Evolutionary conservation across 2,329 filamentous ascomycete genomes (phyloP).

Genomic region (Exophiala alcalophila): DNA sequence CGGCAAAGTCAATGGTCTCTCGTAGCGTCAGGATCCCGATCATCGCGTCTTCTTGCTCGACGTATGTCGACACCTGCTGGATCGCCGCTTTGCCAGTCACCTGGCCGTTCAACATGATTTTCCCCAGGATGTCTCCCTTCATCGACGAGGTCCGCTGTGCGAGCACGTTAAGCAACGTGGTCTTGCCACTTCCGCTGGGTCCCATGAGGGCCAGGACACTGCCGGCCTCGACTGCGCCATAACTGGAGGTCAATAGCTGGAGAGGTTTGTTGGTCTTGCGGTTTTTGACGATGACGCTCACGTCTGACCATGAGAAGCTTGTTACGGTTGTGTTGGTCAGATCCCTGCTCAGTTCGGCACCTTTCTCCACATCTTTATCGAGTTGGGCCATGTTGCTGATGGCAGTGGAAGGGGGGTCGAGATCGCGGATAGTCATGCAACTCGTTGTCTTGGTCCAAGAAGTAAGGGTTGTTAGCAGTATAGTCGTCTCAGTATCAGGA

Average conservation of each 20-base stretch:
- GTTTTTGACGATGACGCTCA: slow-evolving; percentile 72
- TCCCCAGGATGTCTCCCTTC: slow-evolving; percentile 53
- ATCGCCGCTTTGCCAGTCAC: slow-evolving; percentile 55
- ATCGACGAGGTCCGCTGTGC: slow-evolving; percentile 59
- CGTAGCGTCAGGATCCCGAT: slow-evolving; percentile 76
- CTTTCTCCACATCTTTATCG: slow-evolving; percentile 17
- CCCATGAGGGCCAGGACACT: slow-evolving; percentile 74
- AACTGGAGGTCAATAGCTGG: slow-evolving; percentile 61
- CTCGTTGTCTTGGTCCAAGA: no score
- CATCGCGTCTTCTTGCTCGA: slow-evolving; percentile 84
- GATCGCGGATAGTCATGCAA: not conserved
- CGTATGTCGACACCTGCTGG: slow-evolving; percentile 68
- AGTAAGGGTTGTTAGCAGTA: no score
- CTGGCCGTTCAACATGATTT: slow-evolving; percentile 62
- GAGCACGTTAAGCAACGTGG: slow-evolving; percentile 76
- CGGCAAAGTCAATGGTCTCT: slow-evolving; percentile 76
- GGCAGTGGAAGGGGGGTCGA: not conserved
- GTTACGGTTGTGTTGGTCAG: slow-evolving; percentile 63
- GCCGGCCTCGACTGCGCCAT: slow-evolving; percentile 64
- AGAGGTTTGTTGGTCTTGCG: slow-evolving; percentile 61
- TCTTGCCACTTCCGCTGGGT: slow-evolving; percentile 71
- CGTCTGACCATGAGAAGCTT: slow-evolving; percentile 62
- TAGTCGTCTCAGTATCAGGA: no score
- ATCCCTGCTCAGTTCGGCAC: slow-evolving; percentile 41
- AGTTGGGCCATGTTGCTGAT: not conserved